Evolutionary conservation across 2,329 filamentous ascomycete genomes (phyloP).

Genomic region (Aspergillus melleus): DNA sequence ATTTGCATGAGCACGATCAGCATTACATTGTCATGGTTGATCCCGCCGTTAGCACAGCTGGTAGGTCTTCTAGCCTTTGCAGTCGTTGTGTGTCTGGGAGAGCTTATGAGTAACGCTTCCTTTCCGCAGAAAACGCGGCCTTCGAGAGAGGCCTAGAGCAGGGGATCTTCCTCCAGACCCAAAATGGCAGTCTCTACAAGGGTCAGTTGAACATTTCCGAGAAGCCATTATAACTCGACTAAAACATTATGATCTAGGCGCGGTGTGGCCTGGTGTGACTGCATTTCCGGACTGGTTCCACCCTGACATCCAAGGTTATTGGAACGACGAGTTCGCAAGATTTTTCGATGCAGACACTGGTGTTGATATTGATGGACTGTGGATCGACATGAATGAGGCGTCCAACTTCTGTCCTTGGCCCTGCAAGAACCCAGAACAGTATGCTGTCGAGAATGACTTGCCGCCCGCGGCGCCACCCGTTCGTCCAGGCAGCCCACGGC

Average conservation of each 20-base stretch:
- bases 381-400: constrained; percentile 71
- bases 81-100: not conserved
- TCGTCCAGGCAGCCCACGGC: constrained; percentile 58
- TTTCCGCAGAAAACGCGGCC: constrained; percentile 48
- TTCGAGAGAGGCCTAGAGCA: constrained; percentile 63
- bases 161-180: constrained; percentile 53
- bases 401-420: constrained; percentile 57
- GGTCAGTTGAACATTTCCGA: constrained; percentile 27
- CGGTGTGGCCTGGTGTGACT: constrained; percentile 75
- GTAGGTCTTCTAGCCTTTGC: constrained; percentile 20
- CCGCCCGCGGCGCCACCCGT: constrained; percentile 64
- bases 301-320: constrained; percentile 63
- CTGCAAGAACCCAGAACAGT: constrained; percentile 56
- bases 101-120: constrained; percentile 1
- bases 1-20: constrained; percentile 67
- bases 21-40: constrained; percentile 79
- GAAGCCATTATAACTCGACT: not conserved
- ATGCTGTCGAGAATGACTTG: constrained; percentile 44
- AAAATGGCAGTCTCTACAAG: constrained; percentile 57
- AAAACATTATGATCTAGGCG: constrained; percentile 44
- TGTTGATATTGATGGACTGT: constrained; percentile 74
- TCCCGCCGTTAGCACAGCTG: constrained; percentile 43
- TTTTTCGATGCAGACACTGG: constrained; percentile 67
- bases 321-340: constrained; percentile 64
- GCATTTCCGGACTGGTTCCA: constrained; percentile 79